Evolutionary conservation across 2,329 filamentous ascomycete species (phyloP), one percentile per base, ranked within the genome.

Genomic region (Xylariales sp.): DNA sequence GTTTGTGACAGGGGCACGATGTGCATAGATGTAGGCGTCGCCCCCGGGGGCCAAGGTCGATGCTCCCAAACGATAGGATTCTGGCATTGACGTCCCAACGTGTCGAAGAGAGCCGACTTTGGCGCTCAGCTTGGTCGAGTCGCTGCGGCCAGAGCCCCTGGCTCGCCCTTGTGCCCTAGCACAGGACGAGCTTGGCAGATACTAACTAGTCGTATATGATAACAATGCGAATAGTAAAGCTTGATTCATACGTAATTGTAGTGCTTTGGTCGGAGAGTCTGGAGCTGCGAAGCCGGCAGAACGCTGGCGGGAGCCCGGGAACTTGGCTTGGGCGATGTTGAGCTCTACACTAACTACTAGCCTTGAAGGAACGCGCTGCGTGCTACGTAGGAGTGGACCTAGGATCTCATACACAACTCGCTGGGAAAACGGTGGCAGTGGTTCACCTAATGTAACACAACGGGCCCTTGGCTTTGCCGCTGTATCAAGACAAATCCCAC

Each of bases 381-480:
- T 9, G 18, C 55, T 1, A 23, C 28, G 9, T 69, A n/a, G 4
- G 18, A 36, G 3, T 71, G 60, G 28, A 66, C 9, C 1, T 14
- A 49, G 32, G 61, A 60, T 12, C 53, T 55, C 16, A 14, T 14
- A 28, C 12, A 28, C 8, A 50, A 6, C 5, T 53, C 18, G 23
- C 32, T 48, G 6, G 66, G 60, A 28, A 72, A 69, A 16, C 72
- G 67, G 12, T 74, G 71, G 16, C 71, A 70, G 52, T 72, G 69
- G 52, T 64, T 69, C 4, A 69, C 18, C 41, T 3, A 18, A 18
- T 16, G 28, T 45, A 9, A 10, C 23, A 41, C 18, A 28, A 50
- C 18, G 14, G 14, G 16, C 28, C 12, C 10, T 45, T 30, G 3
- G 28, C 23, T 36, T 16, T 18, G 23, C 6, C 14, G n/a, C 61